phyloP scores from a whole-genome alignment of 768 basidiomycete species.

The Tephrocybe sp. region DNA sequence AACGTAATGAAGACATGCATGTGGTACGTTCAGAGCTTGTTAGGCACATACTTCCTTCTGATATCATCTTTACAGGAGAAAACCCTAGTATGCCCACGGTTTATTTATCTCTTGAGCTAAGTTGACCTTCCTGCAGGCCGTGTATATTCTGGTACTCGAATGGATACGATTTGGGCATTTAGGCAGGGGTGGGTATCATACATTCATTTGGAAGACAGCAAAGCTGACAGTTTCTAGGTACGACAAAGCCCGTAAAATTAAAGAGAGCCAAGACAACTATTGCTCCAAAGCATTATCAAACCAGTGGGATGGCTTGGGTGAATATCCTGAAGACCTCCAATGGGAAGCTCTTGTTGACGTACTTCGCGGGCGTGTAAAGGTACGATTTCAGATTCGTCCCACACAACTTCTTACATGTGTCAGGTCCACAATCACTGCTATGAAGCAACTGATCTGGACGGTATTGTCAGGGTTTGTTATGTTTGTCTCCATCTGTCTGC shows the following conservation, averaged over 20 bases:
- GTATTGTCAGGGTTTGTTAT: constrained; percentile 59
- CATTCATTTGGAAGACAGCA: not conserved
- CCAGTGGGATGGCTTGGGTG: constrained; percentile 47
- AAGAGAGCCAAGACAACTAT: constrained; percentile 66
- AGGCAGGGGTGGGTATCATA: constrained; percentile 50
- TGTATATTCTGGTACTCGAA: constrained; percentile 47
- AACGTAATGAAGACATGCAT: constrained; percentile 48
- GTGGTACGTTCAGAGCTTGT: constrained; percentile 39
- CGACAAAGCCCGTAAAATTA: constrained; percentile 63
- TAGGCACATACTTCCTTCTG: not conserved
- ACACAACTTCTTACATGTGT: constrained; percentile 8
- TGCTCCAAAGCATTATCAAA: constrained; percentile 50
- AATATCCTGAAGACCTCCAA: constrained; percentile 69
- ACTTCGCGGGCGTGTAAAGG: constrained; percentile 75
- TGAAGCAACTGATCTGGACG: constrained; percentile 69
- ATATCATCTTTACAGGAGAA: constrained; percentile 38
- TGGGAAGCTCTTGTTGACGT: constrained; percentile 83
- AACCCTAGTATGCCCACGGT: constrained; percentile 43
- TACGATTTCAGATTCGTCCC: constrained; percentile 18
- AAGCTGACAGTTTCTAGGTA: constrained; percentile 40
- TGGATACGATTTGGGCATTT: constrained; percentile 74
- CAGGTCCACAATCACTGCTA: constrained; percentile 58
- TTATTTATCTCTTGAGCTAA: constrained; percentile 11
- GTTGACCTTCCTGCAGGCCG: constrained; percentile 24
- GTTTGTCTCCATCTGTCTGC: not conserved